phyloP scores from a whole-genome alignment of 164 flowering plant genomes.

The Vitis cinerea region DNA sequence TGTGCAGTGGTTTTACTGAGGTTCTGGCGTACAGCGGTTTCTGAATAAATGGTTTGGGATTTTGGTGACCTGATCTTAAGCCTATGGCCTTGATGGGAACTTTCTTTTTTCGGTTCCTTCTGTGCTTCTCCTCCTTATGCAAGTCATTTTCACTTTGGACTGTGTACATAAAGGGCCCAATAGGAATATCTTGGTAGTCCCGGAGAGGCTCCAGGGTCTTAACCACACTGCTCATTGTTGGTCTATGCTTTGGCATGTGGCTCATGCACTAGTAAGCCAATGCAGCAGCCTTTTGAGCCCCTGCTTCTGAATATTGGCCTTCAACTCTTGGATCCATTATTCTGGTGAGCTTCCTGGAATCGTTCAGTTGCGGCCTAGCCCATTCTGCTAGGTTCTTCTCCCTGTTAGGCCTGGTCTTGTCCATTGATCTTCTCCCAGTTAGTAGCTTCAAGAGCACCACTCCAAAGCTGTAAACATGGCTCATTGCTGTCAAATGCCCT shows the following conservation, averaged over 20 bases:
- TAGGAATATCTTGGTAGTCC: constrained; percentile 35
- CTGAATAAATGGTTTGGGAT: no score
- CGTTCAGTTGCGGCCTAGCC: constrained; percentile 55
- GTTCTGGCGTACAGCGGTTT: no score
- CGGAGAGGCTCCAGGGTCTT: constrained; percentile 47
- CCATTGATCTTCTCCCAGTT: constrained; percentile 59
- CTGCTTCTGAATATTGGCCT: constrained; percentile 58
- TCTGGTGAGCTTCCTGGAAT: constrained; percentile 39
- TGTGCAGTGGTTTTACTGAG: no score
- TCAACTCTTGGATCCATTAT: constrained; percentile 68
- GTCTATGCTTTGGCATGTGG: constrained; percentile 57
- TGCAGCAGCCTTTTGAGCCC: constrained; percentile 60
- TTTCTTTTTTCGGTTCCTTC: neutral
- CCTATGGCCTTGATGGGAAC: no score
- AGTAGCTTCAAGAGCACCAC: constrained; percentile 66
- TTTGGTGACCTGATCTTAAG: no score
- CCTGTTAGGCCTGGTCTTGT: constrained; percentile 49
- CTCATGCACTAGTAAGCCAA: constrained; percentile 69
- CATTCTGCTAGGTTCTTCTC: constrained; percentile 64
- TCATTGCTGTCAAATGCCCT: constrained; percentile 73
- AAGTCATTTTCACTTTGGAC: constrained; percentile 28
- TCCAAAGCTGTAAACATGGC: constrained; percentile 81
- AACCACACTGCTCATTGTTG: constrained; percentile 49
- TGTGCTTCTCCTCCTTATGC: constrained; percentile 6
- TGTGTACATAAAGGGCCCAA: constrained; percentile 47